These are phyloP conservation scores for Orobanche coerulescens DNA, from an alignment of 257 asterid species.

Conservation along the genomic window DNA sequence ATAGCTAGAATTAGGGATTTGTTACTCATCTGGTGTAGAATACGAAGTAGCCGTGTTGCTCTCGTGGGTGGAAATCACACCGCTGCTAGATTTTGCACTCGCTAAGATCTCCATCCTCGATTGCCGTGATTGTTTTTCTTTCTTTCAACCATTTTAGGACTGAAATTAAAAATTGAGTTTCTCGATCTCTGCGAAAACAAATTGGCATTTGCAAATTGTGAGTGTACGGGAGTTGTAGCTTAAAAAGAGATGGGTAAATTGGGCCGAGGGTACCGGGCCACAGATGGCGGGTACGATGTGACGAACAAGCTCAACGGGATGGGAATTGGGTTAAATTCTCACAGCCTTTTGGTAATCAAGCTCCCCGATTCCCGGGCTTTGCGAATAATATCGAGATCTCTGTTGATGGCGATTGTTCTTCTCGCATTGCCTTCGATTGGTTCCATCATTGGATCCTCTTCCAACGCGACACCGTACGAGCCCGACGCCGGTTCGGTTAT, in stretches of 20 bases:
- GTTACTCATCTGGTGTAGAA: conserved; percentile 41
- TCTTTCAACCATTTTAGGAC: conserved; percentile 3
- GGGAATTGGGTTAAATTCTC: conserved; percentile 29
- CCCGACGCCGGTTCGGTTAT: conserved; percentile 7
- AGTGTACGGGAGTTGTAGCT: not conserved
- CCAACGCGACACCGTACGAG: conserved; percentile 13
- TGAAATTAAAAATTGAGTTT: not conserved
- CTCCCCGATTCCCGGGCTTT: conserved; percentile 48
- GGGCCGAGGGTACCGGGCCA: conserved; percentile 25
- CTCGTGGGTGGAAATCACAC: conserved; percentile 82
- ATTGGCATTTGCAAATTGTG: not conserved
- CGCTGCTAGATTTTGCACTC: conserved; percentile 63
- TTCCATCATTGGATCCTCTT: conserved; percentile 28
- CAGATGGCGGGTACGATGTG: not conserved
- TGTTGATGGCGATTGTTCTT: conserved; percentile 49
- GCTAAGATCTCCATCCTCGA: conserved; percentile 25
- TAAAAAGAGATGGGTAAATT: conserved; percentile 28
- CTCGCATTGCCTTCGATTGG: conserved; percentile 34
- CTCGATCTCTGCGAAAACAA: not conserved
- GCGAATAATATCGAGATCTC: conserved; percentile 44
- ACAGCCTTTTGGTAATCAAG: conserved; percentile 41
- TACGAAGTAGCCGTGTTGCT: conserved; percentile 37
- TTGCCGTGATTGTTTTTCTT: conserved; percentile 13
- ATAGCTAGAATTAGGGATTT: conserved; percentile 45
- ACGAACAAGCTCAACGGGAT: conserved; percentile 14